Evolutionary conservation across 2,329 filamentous ascomycete species (phyloP), one percentile per base, ranked within the genome.

Genomic region (Eurotiales sp.): DNA sequence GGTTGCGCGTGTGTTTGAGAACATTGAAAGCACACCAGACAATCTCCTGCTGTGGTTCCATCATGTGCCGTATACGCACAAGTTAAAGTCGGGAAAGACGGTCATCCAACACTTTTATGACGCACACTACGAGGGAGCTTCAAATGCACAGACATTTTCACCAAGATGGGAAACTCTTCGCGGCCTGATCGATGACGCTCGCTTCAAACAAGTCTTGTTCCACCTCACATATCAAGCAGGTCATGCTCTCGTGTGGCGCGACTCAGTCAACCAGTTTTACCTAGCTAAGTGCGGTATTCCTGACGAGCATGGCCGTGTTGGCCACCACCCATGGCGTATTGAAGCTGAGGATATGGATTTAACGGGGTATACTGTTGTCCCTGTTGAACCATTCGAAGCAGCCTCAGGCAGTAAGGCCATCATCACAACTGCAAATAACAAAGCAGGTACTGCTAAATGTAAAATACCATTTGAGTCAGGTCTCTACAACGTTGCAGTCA

Each of bases 11-110:
- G 65, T 71, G 59, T 88, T 78, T 61, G 85, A 88, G 58, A 68
- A 77, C 39, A 70, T 82, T 15, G 75, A 78, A 12, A 84, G 80
- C 0, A 88, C 85, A 0, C 84, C 85, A 0, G 85, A 88, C 54
- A 73, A 88, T 19, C 70, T 88, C 1, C 66, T 88, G 2, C 72
- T 88, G 2, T 89, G 85, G 85, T 88, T 88, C 68, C 86, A 88
- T 64, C 86, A 89, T 60, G 83, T 88, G 0, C 77, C 78, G 3
- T 89, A 86, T 62, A 86, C 81, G 0, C 79, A 86, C 34, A 66
- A 64, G 6, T 75, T 88, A 1, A 74, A 82, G 8, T 81, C 78
- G 0, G 82, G 83, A 10, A 80, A 84, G 65, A 86, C 85, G 0
- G 83, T 88, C 2, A 84, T 85, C 46, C 82, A 85, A 59, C 80